Conservation (phyloP, 1,139 yeast species). For the Williopsis jadinii region DNA sequence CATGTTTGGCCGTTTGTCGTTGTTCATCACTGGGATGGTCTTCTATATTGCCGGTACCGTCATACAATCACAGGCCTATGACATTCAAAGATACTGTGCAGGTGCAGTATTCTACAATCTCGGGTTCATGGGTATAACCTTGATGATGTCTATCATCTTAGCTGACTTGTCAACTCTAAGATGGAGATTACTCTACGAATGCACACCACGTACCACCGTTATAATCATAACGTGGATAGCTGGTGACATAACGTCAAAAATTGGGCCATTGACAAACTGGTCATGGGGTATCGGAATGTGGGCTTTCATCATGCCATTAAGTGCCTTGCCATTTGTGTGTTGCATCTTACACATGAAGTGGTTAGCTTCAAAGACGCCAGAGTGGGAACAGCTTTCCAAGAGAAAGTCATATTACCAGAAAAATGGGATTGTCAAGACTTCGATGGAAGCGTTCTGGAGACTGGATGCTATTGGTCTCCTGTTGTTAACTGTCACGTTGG, state of each 20-base stretch:
- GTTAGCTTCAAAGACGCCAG: constrained; percentile 45
- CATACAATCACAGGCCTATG: constrained; percentile 59
- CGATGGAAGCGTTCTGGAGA: constrained; percentile 33
- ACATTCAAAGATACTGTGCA: constrained; percentile 61
- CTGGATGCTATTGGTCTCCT: constrained; percentile 50
- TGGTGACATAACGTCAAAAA: constrained; percentile 44
- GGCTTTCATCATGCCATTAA: constrained; percentile 68
- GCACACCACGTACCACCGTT: constrained; percentile 62
- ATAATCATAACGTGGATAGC: constrained; percentile 74
- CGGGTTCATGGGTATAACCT: constrained; percentile 61
- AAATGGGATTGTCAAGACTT: constrained; percentile 20
- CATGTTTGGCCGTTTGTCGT: constrained; percentile 59
- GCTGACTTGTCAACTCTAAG: constrained; percentile 63
- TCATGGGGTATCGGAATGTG: constrained; percentile 73
- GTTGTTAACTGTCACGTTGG: constrained; percentile 42
- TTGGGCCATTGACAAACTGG: constrained; percentile 41
- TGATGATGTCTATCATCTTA: constrained; percentile 48
- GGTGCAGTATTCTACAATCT: constrained; percentile 67
- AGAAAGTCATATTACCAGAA: constrained; percentile 25
- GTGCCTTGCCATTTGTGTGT: constrained; percentile 48
- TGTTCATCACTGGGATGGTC: constrained; percentile 45
- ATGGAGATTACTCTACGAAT: constrained; percentile 61
- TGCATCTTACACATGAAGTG: constrained; percentile 51
- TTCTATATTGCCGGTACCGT: constrained; percentile 67
- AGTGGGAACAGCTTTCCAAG: constrained; percentile 30